A percentile compares a stretch with the other conserved stretches of the same genome.
Evolutionary conservation across 2,329 filamentous ascomycete species (phyloP).

Genomic region (Pyrenophora seminiperda): DNA sequence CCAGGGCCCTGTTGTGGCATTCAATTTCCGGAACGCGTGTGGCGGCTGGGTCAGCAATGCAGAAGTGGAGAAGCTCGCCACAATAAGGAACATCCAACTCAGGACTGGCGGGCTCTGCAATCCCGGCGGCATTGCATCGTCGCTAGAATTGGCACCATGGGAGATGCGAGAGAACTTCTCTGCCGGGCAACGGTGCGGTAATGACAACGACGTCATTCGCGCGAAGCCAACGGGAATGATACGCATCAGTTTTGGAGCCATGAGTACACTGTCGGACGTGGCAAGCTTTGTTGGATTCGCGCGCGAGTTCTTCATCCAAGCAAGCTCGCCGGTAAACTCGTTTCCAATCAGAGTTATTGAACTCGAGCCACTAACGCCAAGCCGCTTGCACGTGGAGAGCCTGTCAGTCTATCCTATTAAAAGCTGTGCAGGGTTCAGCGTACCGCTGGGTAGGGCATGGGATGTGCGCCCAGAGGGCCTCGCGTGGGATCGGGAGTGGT

Average conservation of each 20-base stretch:
- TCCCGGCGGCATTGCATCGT: constrained; percentile 79
- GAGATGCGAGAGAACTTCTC: constrained; percentile 87
- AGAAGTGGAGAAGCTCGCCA: constrained; percentile 86
- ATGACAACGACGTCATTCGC: constrained; percentile 77
- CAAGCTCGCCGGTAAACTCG: constrained; percentile 12
- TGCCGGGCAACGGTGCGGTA: constrained; percentile 81
- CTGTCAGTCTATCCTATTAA: constrained; percentile 85
- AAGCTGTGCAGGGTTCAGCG: constrained; percentile 79
- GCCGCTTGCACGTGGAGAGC: constrained; percentile 52
- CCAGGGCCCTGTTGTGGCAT: constrained; percentile 78
- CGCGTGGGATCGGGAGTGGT: constrained; percentile 97
- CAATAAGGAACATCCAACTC: constrained; percentile 78
- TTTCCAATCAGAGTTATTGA: constrained; percentile 29
- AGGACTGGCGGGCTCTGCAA: constrained; percentile 91
- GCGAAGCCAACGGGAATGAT: constrained; percentile 89
- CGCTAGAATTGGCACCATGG: constrained; percentile 74
- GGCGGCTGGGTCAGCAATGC: constrained; percentile 79
- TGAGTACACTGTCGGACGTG: constrained; percentile 81
- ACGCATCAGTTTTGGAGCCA: constrained; percentile 83
- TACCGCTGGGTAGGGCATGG: constrained; percentile 71
- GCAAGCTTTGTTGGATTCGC: constrained; percentile 73
- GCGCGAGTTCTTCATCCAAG: constrained; percentile 52
- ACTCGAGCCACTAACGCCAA: constrained; percentile 35
- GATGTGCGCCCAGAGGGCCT: constrained; percentile 80
- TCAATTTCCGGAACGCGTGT: constrained; percentile 74